phyloP scores from a whole-genome alignment of 768 basidiomycete species.

The Rhodotorula toruloides region DNA sequence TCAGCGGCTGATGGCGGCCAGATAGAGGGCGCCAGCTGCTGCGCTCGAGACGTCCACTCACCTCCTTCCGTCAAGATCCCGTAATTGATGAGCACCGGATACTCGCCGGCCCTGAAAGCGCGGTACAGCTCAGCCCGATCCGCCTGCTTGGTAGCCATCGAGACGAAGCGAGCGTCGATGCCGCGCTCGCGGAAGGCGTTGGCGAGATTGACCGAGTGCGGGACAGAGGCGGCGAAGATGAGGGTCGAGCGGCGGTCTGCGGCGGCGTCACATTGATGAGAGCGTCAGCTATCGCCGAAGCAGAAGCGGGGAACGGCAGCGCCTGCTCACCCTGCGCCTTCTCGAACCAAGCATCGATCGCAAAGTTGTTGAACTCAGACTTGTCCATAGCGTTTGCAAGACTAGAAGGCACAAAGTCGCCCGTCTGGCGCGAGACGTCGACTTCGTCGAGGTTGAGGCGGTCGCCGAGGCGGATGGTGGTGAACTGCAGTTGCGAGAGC shows the following conservation, averaged over 20 bases:
- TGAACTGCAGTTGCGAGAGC: conserved; percentile 82
- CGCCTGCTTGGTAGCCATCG: conserved; percentile 59
- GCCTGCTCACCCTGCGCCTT: conserved; percentile 49
- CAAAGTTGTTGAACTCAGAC: conserved; percentile 64
- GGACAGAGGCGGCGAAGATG: conserved; percentile 81
- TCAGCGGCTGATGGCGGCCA: too few relatives aligned
- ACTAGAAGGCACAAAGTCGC: conserved; percentile 75
- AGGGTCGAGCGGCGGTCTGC: conserved; percentile 69
- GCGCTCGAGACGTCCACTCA: too few relatives aligned
- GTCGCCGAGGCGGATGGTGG: conserved; percentile 63
- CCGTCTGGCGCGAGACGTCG: conserved; percentile 60
- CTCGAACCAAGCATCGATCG: conserved; percentile 80
- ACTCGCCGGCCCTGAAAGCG: conserved; percentile 65
- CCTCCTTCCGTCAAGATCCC: conserved; percentile 48
- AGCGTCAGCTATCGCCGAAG: not conserved
- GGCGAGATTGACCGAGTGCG: conserved; percentile 72
- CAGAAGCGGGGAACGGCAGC: not conserved
- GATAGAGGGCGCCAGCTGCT: too few relatives aligned
- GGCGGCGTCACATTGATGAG: conserved; percentile 40
- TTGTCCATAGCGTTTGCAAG: conserved; percentile 80
- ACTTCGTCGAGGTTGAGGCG: conserved; percentile 63
- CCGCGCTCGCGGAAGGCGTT: conserved; percentile 66
- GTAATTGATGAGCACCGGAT: conserved; percentile 85
- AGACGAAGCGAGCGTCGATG: conserved; percentile 76
- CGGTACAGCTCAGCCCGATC: conserved; percentile 64